These are phyloP conservation scores for Dissophora globulifera DNA, from an alignment of 192 early-diverging fungal species.

Conservation along the genomic window DNA sequence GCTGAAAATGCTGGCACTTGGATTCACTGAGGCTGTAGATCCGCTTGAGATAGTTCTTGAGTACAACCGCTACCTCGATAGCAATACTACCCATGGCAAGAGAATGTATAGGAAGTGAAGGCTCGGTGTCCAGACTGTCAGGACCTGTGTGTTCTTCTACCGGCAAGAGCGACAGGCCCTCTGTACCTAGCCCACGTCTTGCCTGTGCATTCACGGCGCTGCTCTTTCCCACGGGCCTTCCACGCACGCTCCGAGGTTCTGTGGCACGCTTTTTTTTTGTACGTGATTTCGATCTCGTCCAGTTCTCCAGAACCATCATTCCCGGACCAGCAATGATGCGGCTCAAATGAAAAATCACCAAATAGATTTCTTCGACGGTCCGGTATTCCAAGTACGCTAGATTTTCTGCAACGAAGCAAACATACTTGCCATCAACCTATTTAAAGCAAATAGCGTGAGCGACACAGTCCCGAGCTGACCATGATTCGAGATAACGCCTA, in stretches of 20 bases:
- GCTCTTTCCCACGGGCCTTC: no score
- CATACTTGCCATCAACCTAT: slow-evolving; percentile 66
- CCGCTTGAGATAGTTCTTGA: slow-evolving; percentile 36
- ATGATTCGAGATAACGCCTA: no score
- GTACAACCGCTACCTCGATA: slow-evolving; percentile 16
- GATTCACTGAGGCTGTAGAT: slow-evolving; percentile 36
- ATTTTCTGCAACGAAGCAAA: slow-evolving; percentile 86
- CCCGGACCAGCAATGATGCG: slow-evolving; percentile 79
- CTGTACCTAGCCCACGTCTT: no score
- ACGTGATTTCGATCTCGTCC: no score
- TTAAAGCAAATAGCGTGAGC: neutral
- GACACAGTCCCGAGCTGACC: no score
- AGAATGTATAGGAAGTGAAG: neutral
- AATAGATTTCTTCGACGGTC: slow-evolving; percentile 82
- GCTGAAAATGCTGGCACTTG: slow-evolving; percentile 46
- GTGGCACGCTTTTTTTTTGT: no score
- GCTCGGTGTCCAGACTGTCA: no score
- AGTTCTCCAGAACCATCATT: slow-evolving; percentile 49
- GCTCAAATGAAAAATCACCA: slow-evolving; percentile 78
- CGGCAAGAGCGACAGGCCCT: no score
- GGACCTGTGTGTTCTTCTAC: no score
- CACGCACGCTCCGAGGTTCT: no score
- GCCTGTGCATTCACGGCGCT: no score
- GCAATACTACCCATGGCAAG: slow-evolving; percentile 27
- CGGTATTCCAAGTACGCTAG: slow-evolving; percentile 83